phyloP scores from a whole-genome alignment of 2,329 filamentous ascomycete species.

The Penicillium sp. region DNA sequence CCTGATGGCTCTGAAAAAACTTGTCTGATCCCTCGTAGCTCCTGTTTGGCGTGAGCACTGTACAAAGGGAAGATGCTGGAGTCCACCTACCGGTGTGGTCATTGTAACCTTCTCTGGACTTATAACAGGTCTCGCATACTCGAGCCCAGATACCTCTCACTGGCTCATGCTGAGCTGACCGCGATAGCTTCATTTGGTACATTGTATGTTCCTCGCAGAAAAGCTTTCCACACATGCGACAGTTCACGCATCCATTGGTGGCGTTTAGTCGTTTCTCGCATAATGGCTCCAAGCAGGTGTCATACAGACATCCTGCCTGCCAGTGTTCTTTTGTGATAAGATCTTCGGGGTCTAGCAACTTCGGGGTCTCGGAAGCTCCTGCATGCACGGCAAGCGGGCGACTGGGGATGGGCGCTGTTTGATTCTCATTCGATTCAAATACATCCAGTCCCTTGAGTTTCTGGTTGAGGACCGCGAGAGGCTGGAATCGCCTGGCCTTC shows the following conservation, averaged over 20 bases:
- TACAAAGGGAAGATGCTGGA: neutral
- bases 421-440: slow-evolving; percentile 84
- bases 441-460: slow-evolving; percentile 89
- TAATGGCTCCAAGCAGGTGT: slow-evolving; percentile 80
- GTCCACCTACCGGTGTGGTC: slow-evolving; percentile 64
- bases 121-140: slow-evolving; percentile 99
- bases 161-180: slow-evolving; percentile 84
- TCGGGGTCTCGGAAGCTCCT: slow-evolving; percentile 35
- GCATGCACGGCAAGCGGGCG: slow-evolving; percentile 28
- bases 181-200: slow-evolving; percentile 98
- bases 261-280: slow-evolving; percentile 78
- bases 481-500: slow-evolving; percentile 90
- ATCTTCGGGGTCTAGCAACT: slow-evolving; percentile 73
- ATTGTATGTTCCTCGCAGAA: slow-evolving; percentile 98
- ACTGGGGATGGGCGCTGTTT: slow-evolving; percentile 39
- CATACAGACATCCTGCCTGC: slow-evolving; percentile 72
- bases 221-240: slow-evolving; percentile 83
- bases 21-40: slow-evolving; percentile 66
- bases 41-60: slow-evolving; percentile 40
- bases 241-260: slow-evolving; percentile 83
- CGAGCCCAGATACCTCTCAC: slow-evolving; percentile 87
- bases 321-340: slow-evolving; percentile 84
- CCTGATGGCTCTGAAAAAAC: slow-evolving; percentile 67
- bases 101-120: slow-evolving; percentile 92
- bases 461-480: slow-evolving; percentile 85